Evolutionary conservation across 2,329 filamentous ascomycete genomes (phyloP), one percentile per base, ranked within the genome.

Genomic region (Cercospora berteroae): DNA sequence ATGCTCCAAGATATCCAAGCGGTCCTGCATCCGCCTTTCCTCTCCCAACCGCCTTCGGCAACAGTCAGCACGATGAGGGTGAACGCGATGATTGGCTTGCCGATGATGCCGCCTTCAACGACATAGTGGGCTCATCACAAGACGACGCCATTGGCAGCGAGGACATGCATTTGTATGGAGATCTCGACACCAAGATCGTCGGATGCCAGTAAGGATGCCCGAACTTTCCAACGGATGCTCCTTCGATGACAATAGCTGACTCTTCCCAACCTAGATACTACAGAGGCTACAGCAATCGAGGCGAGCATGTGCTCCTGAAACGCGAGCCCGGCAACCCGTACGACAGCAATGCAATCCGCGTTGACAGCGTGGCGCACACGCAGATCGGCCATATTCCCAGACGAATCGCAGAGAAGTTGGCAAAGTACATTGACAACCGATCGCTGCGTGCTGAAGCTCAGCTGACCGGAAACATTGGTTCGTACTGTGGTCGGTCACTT

Each of bases 331-430:
- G 78, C 1, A 94, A 94, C 74, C 82, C 80, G 70, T 79, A 77
- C 60, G 91, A 95, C 75, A 70, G 72, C 5, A 95, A 95, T 79
- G 92, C 92, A 0, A 92, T 96, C 66, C 86, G 88, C 5, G 87
- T 96, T 1, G 85, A 91, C 73, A 96, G 95, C 77, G 91, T 94
- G 13, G 85, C 90, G 74, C 86, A 87, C 16, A 77, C 79, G 7
- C 92, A 96, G 74, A 91, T 96, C 72, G 93, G 93, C 0, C 92
- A 96, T 78, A 82, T 96, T 48, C 90, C 91, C 6, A 83, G 87
- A 12, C 82, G 80, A 1, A 75, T 92, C 23, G 92, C 89, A 0
- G 80, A 83, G n/a, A 94, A 91, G 77, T 80, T 97, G 63, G 88
- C 91, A 0, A 86, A 85, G 1, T 93, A 92, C 75, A 83, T 96